A percentile compares a stretch with the other conserved stretches of the same genome.
Conservation (phyloP, 345 rosid species). For the Linum trigynum region DNA sequence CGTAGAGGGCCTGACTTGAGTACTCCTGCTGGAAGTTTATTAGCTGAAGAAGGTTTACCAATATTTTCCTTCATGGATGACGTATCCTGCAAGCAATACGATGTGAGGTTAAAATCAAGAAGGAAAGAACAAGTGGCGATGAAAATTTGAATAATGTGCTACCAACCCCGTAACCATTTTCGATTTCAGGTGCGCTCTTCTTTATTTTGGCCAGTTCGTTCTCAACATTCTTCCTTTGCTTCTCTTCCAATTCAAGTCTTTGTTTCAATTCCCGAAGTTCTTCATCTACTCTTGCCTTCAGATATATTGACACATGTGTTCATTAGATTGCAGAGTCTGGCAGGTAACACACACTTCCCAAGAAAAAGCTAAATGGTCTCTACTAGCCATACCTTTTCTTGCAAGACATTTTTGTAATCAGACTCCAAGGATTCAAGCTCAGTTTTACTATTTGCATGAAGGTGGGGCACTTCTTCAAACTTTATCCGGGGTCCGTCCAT, state of each 20-base stretch:
- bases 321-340: neutral
- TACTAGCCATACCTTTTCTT: slow-evolving; percentile 48
- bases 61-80: slow-evolving; percentile 42
- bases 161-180: slow-evolving; percentile 44
- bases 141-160: slow-evolving; percentile 2
- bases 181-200: slow-evolving; percentile 44
- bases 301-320: neutral
- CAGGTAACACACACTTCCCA: neutral
- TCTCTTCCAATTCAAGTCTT: slow-evolving; percentile 61
- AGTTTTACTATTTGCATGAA: slow-evolving; percentile 32
- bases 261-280: slow-evolving; percentile 46
- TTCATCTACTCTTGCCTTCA: slow-evolving; percentile 47
- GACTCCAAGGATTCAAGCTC: slow-evolving; percentile 60
- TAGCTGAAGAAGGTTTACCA: slow-evolving; percentile 35
- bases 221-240: slow-evolving; percentile 54
- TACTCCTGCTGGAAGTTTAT: slow-evolving; percentile 29
- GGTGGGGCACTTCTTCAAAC: slow-evolving; percentile 40
- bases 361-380: neutral
- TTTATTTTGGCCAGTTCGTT: slow-evolving; percentile 51
- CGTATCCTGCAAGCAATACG: slow-evolving; percentile 35
- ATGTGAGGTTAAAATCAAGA: slow-evolving; percentile 4
- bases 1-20: slow-evolving; percentile 50
- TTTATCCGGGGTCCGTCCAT: slow-evolving; percentile 33
- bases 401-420: slow-evolving; percentile 37
- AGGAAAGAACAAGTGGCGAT: slow-evolving; percentile 3